Base-by-base conservation (phyloP, 495 filamentous ascomycete genomes). In the Bathelium albidoporum region DNA sequence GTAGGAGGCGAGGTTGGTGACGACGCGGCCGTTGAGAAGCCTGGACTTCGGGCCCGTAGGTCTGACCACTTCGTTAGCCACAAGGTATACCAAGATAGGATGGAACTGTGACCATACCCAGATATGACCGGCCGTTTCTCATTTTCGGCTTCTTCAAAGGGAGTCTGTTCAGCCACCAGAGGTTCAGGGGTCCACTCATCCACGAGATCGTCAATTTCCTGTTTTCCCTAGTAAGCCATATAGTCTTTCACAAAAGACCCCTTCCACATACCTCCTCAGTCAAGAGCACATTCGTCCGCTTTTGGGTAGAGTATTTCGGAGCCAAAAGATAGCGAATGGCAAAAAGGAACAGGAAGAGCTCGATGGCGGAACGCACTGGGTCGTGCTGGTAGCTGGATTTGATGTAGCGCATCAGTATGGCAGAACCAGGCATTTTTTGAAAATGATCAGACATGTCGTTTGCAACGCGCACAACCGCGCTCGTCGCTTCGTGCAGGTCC, bases 161-260 rank as follows among this genome's bases (percentile, higher is more conserved):
- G 67, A 16, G 87, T 90, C 26, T 82, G 83, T 9, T 80, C 75
- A 9, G 87, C 82, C 22, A 96, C 91, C 16, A 99, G 80, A 3
- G 94, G 91, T 73, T 99, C 94, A 0, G 94, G 94, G 1, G 85
- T 89, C 94, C 94, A 99, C 65, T 99, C 94, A 55, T 95, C 93
- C 22, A 99, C 89, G 28, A 97, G 79, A 67, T 99, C 94, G 71
- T 99, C 94, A 66, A 99, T 93, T 76, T 99, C 94, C 82, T 89
- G 66, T 59, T 11, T 29, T 26, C 22, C 5, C 44, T 22, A n/a
- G 44, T 49, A 5, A 49, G 20, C 44, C 11, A 49, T 10, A 22
- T n/a, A 20, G 18, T 22, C 5, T n/a, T 20, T 1, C 11, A 49
- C 5, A 16, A 16, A 10, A 5, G 28, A 18, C 18, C 20, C 7